phyloP scores from a whole-genome alignment of 2,329 filamentous ascomycete species.

The Fusarium guadeloupense region DNA sequence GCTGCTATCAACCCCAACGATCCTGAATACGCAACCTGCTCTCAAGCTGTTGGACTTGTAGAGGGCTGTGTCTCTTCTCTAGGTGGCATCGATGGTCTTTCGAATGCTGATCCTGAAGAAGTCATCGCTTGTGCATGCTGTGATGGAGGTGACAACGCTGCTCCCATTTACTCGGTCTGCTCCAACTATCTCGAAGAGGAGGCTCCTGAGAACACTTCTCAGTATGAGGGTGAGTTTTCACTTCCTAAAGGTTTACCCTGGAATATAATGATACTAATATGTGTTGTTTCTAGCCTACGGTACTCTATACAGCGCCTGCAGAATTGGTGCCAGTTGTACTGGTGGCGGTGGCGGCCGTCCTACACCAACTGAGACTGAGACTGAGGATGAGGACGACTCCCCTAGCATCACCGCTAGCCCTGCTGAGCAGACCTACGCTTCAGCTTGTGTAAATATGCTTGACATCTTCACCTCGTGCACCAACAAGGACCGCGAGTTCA shows the following conservation, averaged over 20 bases:
- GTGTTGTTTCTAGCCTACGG: constrained; percentile 36
- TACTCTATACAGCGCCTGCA: constrained; percentile 41
- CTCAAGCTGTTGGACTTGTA: constrained; percentile 33
- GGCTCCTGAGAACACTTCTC: constrained; percentile 29
- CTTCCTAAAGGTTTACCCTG: not conserved
- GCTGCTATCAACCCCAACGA: constrained; percentile 41
- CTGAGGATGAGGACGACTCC: not conserved
- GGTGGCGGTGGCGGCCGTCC: constrained; percentile 4
- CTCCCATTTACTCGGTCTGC: constrained; percentile 43
- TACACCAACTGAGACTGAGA: constrained; percentile 6
- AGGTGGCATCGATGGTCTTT: constrained; percentile 39
- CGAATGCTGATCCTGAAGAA: constrained; percentile 34
- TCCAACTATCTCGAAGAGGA: constrained; percentile 43
- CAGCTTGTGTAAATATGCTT: constrained; percentile 43
- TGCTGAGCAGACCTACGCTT: constrained; percentile 32
- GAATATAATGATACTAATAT: constrained; percentile 12
- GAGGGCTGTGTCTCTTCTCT: constrained; percentile 34
- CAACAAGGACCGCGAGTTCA: constrained; percentile 38
- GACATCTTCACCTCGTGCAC: constrained; percentile 42
- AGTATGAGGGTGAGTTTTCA: constrained; percentile 40
- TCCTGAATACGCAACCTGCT: constrained; percentile 40
- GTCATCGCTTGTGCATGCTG: constrained; percentile 46
- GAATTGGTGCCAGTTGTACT: constrained; percentile 15
- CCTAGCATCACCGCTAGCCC: constrained; percentile 23
- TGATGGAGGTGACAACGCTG: constrained; percentile 27